These are phyloP conservation scores for Sarcodon sp. DNA, from an alignment of 768 basidiomycete species.

Conservation along the genomic window DNA sequence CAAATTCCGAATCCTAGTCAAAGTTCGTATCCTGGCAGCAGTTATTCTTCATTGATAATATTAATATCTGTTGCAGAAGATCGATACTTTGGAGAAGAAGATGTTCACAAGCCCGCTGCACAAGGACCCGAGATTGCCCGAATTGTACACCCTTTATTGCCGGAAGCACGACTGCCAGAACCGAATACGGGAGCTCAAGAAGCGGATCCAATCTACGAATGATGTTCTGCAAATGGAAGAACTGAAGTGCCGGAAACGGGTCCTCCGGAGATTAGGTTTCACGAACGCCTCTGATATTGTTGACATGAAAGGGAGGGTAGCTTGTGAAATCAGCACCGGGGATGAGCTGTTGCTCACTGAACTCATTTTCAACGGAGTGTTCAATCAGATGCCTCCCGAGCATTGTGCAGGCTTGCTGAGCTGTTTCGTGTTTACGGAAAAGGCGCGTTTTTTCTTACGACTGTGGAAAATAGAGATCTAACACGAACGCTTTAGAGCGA, in stretches of 20 bases:
- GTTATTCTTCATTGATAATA: neutral
- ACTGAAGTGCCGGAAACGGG: conserved; percentile 89
- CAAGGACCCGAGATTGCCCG: conserved; percentile 63
- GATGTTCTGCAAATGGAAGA: conserved; percentile 95
- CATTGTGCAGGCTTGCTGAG: conserved; percentile 90
- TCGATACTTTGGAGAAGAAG: conserved; percentile 77
- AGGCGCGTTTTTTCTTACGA: conserved; percentile 34
- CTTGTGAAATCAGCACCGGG: conserved; percentile 96
- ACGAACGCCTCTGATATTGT: conserved; percentile 85
- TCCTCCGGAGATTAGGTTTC: conserved; percentile 84
- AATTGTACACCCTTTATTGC: conserved; percentile 70
- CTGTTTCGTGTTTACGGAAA: conserved; percentile 96
- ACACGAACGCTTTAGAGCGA: conserved; percentile 48
- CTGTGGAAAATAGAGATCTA: neutral
- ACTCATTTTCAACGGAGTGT: conserved; percentile 93
- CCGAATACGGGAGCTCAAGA: conserved; percentile 66
- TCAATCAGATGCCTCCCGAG: conserved; percentile 82
- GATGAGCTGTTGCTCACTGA: conserved; percentile 95
- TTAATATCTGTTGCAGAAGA: conserved; percentile 51
- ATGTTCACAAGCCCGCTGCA: conserved; percentile 73
- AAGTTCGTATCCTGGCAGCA: conserved; percentile 30
- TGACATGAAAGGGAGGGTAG: conserved; percentile 95
- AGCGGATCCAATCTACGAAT: conserved; percentile 79
- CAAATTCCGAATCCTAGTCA: conserved; percentile 77
- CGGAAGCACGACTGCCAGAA: conserved; percentile 61